Evolutionary conservation across 768 basidiomycete species (phyloP), one percentile per base, ranked within the genome.

Genomic region (Polyporus arcularius): DNA sequence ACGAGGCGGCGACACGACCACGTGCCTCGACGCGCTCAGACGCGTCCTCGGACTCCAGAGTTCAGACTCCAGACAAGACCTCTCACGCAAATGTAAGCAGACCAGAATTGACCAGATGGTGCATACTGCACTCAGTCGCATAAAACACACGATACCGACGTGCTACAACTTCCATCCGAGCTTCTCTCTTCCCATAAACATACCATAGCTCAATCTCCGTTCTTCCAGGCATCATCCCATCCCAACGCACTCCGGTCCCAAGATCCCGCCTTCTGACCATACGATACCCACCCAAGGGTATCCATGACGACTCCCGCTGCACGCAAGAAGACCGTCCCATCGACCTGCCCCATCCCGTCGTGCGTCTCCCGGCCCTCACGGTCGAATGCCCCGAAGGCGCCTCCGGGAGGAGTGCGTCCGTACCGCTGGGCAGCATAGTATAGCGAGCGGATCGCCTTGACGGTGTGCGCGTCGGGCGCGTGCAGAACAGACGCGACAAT

Each of bases 171-270:
- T 26, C 21, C 21, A 26, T 26, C 21, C 21, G 21, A 26, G 21
- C 21, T 26, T 26, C 21, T 35, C 35, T 35, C 35, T 35, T 35
- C 35, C 35, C 35, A 1, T 35, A 35, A 35, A 6, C 35, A 35
- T 35, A 26, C 21, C 35, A 35, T 11, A 7, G 11, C 35, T 35
- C 11, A 35, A 11, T 79, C 73, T 21, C 67, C 68, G 31, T 67
- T 57, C 47, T 76, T 76, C 86, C 85, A 87, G 11, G 84, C 82
- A 9, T 78, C 83, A 58, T 86, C 83, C 83, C 85, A 86, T 0
- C 84, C 85, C 42, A 85, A 71, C 3, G 78, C 84, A 68, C 81
- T 83, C 31, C 78, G 60, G 70, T 86, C 85, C 86, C 86, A 87
- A 2, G 66, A 43, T 16, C 81, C 79, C 42, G 72, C 77, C 43